These are phyloP conservation scores for Castanea sativa DNA, from an alignment of 306 rosid genomes.

Conservation along the genomic window DNA sequence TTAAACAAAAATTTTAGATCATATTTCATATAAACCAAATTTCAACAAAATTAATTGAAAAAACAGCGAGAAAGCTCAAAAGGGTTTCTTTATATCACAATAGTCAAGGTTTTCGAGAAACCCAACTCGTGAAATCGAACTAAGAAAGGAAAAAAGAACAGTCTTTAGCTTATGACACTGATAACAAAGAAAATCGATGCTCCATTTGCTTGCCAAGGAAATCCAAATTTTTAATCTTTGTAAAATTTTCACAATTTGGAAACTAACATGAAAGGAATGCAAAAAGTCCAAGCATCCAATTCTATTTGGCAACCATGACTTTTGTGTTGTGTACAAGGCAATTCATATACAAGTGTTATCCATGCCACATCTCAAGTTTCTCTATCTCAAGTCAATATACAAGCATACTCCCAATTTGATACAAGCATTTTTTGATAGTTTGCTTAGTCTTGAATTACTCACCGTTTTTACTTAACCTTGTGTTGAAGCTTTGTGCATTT, in stretches of 20 bases:
- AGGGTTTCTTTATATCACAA: neutral
- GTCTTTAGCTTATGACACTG: neutral
- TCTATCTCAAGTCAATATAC: too few species aligned
- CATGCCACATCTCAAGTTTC: too few species aligned
- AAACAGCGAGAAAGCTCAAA: neutral
- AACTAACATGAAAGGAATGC: neutral
- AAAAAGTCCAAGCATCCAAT: neutral
- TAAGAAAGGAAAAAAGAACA: neutral
- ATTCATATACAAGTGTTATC: too few species aligned
- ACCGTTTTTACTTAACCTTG: too few species aligned
- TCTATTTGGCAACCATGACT: too few species aligned
- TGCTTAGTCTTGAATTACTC: too few species aligned
- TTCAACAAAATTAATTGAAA: neutral
- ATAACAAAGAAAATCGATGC: neutral
- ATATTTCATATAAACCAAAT: neutral
- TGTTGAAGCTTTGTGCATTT: too few species aligned
- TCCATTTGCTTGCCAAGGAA: neutral
- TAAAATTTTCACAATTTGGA: neutral
- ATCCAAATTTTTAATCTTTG: neutral
- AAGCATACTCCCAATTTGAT: too few species aligned
- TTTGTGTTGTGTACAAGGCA: too few species aligned
- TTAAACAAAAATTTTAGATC: neutral
- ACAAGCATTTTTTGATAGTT: too few species aligned
- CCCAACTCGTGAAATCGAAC: neutral
- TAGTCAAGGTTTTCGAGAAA: neutral